These are phyloP conservation scores for Begonia masoniana DNA, from an alignment of 306 rosid species.

Conservation along the genomic window DNA sequence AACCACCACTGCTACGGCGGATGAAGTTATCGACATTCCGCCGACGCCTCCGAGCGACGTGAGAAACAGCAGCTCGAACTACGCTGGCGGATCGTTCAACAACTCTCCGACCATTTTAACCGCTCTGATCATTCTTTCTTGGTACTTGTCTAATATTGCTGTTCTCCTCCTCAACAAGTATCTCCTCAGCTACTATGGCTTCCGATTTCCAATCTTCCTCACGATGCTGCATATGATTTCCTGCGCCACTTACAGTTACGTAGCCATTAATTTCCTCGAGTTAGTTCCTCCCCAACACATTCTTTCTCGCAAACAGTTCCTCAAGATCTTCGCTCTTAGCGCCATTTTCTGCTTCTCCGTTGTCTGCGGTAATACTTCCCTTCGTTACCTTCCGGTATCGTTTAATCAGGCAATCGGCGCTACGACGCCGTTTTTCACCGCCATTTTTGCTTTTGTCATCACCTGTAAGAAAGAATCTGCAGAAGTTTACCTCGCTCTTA, in stretches of 20 bases:
- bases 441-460: conserved; percentile 56
- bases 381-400: conserved; percentile 75
- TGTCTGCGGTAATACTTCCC: conserved; percentile 82
- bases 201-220: conserved; percentile 75
- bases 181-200: conserved; percentile 78
- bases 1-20: conserved; percentile 12
- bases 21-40: conserved; percentile 45
- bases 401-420: conserved; percentile 95
- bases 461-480: conserved; percentile 68
- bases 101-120: conserved; percentile 21
- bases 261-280: conserved; percentile 47
- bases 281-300: conserved; percentile 67
- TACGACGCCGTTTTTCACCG: conserved; percentile 87
- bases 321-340: conserved; percentile 68
- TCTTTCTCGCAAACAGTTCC: conserved; percentile 55
- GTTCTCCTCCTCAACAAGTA: conserved; percentile 87
- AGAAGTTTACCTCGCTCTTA: conserved; percentile 53
- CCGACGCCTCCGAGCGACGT: conserved; percentile 40
- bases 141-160: conserved; percentile 91
- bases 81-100: conserved; percentile 10
- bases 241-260: conserved; percentile 57
- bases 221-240: conserved; percentile 95
- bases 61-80: conserved; percentile 15
- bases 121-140: conserved; percentile 17
- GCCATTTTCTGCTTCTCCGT: conserved; percentile 87